Evolutionary conservation across 2,329 filamentous ascomycete genomes (phyloP), one percentile per base, ranked within the genome.

Genomic region (Anthostomella pinea): DNA sequence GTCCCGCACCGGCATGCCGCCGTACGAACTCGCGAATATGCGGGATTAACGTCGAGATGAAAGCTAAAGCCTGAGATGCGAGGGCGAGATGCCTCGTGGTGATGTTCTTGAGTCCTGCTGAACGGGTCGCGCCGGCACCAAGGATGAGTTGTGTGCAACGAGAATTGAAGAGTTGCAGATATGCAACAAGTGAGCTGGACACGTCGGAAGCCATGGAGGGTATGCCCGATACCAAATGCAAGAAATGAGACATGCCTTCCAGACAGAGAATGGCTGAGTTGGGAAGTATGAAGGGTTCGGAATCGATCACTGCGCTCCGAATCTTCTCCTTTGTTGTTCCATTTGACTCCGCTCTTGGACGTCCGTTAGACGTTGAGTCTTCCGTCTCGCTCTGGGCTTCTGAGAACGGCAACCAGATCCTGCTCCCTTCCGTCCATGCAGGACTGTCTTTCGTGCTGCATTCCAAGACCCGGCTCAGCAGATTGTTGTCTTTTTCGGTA

Each of bases 121-220:
- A 89, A 22, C 81, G 75, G 5, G 87, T 96, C 4, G 93, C 93
- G 4, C 93, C 93, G 2, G 93, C 93, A 1, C 93, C 93, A 6
- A 98, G 80, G 47, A 98, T 96, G 39, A 98, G 77, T 59, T 98
- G 93, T n/a, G 86, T 94, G 39, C 90, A 90, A 14, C 93, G 84
- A 3, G 89, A 96, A 62, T 98, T 96, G 73, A 97, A 98, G 4
- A 95, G 74, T 48, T 93, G 87, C 10, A 97, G 73, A 56, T 94
- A 95, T 15, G 93, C 83, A 26, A 96, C 71, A 8, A 98, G 75
- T 1, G 82, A 83, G 3, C 77, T 70, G 0, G 87, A 85, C 35
- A 96, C 83, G 40, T 96, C 89, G 2, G 82, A 73, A 1, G 88
- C 86, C 79, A 96, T 90, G 43, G 85, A 91, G 2, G 93, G 91